Evolutionary conservation across 768 basidiomycete species (phyloP), one percentile per base, ranked within the genome.

Genomic region (Erythrobasidium yunnanense): DNA sequence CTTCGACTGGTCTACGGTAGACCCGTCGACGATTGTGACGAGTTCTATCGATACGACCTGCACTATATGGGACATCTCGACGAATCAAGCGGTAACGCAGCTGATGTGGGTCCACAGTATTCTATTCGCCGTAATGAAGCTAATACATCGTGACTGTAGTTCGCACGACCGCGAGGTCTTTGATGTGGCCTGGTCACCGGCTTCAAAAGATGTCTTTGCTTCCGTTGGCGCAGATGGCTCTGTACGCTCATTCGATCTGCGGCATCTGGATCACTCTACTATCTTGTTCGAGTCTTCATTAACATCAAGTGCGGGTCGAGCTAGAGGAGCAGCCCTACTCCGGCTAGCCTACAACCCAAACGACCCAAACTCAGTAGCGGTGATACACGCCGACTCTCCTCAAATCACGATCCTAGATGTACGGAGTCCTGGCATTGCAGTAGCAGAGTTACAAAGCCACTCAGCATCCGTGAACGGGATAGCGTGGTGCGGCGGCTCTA

Each of bases 11-110:
- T 96, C 95, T 74, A 85, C 90, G 72, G 87, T 91, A 73, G 81
- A 86, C 0, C 90, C 93, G 0, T 85, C 84, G 68, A 83, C 89
- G 54, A 85, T 97, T 71, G 93, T 97, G 35, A 99, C 95, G 4
- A 92, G 93, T 23, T 95, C 91, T 6, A 93, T 97, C 72, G 95
- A 99, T 75, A 99, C 95, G 68, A 74, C 73, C n/a, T 97, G 93
- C 75, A 97, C 95, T 1, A 87, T 97, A 23, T 99, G 95, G 95
- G 95, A 99, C 76, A 88, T 99, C 74, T 87, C 93, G 72, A 89
- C 89, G 2, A 83, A 85, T 25, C 85, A 87, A 5, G 93, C 95
- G 25, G 84, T 97, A 74, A 99, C 95, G 1, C 95, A 97, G 76
- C 84, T 99, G 67, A 76, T 76, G 60, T 63, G 25, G 42, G 60